Base-by-base conservation (phyloP, 495 filamentous ascomycete genomes). In the Astrothelium subdiscretum region DNA sequence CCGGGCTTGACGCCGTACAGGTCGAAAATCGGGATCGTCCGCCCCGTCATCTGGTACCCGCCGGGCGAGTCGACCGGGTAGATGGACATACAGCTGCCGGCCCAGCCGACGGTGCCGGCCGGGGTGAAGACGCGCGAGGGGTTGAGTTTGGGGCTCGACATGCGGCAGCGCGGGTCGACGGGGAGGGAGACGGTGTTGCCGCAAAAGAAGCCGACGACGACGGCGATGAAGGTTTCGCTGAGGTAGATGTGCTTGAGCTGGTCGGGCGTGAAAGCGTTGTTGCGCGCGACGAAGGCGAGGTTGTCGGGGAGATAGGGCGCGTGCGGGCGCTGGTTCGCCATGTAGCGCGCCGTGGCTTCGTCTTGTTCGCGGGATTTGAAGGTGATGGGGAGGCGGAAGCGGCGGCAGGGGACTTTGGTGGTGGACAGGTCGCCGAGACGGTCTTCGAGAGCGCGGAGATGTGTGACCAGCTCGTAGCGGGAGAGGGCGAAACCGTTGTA, bases 41-140 rank as follows among this genome's bases (percentile, higher is more conserved):
- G 67, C 0, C 78, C 83, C 1, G 78, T 77, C 65, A 83, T 75
- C 70, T 81, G 78, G 65, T 83, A 84, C 0, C 83, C 83, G 3
- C 83, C 83, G 0, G 83, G 83, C 3, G 75, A 76, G 62, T 84
- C 82, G 6, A 83, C 79, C 10, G 81, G 80, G 64, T 86, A 83
- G 13, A 84, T 68, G 24, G 76, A 74, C 68, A 83, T 77, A 63
- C 79, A 80, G 11, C 71, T 75, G 6, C 83, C 83, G 18, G 82
- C 83, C 75, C 80, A 80, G 1, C 71, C 72, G 0, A 83, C 76
- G 3, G 76, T 78, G 1, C 83, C 82, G 15, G 77, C 79, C 0
- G 81, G 81, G 0, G 83, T 86, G 61, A 78, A 83, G 1, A 81
- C 76, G 2, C 83, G 75, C 4, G 76, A 80, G 2, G 83, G 83